phyloP scores from a whole-genome alignment of 495 filamentous ascomycete genomes.

The Hypoxylon trugodes region DNA sequence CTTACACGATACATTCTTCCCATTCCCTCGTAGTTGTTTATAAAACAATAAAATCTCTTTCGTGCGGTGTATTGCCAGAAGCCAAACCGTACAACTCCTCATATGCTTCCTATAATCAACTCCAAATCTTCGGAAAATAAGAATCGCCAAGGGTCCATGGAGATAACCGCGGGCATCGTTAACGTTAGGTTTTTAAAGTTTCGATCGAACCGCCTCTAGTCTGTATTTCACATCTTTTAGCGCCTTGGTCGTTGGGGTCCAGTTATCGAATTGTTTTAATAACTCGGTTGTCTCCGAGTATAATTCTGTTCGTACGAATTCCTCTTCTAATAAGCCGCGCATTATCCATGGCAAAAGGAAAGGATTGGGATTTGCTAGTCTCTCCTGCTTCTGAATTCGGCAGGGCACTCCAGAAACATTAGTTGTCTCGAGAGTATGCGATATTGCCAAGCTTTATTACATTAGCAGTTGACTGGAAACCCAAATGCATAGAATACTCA shows the following conservation, averaged over 20 bases:
- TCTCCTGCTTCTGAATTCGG: conserved; percentile 57
- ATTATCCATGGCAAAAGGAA: conserved; percentile 95
- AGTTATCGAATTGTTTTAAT: conserved; percentile 88
- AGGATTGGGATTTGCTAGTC: conserved; percentile 68
- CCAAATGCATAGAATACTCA: conserved; percentile 49
- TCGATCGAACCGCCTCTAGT: conserved; percentile 88
- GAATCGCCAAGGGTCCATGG: conserved; percentile 5
- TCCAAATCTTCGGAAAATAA: conserved; percentile 2
- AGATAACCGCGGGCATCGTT: background rate
- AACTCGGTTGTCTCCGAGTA: conserved; percentile 79
- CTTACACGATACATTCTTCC: conserved; percentile 23
- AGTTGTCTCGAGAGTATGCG: conserved; percentile 86
- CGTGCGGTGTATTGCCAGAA: conserved; percentile 13
- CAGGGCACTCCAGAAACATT: conserved; percentile 60
- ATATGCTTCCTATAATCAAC: conserved; percentile 18
- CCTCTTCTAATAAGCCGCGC: conserved; percentile 90
- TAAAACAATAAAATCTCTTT: background rate
- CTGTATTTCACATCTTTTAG: conserved; percentile 96
- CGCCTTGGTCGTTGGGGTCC: conserved; percentile 88
- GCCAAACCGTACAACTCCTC: conserved; percentile 15
- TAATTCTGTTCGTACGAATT: conserved; percentile 83
- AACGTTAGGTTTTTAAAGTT: conserved; percentile 76
- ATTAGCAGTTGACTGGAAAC: conserved; percentile 28
- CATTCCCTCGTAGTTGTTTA: background rate
- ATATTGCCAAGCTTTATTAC: conserved; percentile 72